These are phyloP conservation scores for Cymbidium sinense DNA, from an alignment of 106 monocot genomes.

Conservation along the genomic window DNA sequence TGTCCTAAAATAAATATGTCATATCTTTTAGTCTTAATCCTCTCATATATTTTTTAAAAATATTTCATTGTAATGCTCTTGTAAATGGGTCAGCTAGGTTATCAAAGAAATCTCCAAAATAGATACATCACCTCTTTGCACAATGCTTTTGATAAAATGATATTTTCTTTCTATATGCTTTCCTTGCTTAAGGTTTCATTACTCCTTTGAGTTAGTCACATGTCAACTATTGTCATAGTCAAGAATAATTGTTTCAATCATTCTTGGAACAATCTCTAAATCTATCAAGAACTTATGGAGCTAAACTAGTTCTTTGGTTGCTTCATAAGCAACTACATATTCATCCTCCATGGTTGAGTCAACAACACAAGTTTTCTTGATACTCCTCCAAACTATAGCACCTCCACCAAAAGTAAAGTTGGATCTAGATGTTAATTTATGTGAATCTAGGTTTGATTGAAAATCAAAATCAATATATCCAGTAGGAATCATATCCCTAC, in stretches of 20 bases:
- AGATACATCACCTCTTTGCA: not conserved
- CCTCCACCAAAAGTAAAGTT: not conserved
- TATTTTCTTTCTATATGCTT: not conserved
- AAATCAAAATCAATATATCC: slow-evolving; percentile 3
- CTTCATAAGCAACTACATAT: not conserved
- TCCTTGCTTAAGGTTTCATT: not conserved
- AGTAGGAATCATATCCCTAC: not conserved
- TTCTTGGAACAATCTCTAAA: not conserved
- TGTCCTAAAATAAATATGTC: not conserved
- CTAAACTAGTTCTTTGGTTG: not conserved
- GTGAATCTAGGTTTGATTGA: not conserved
- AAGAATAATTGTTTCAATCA: not conserved
- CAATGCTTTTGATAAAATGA: not conserved
- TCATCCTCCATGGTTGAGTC: slow-evolving; percentile 6
- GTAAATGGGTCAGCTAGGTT: not conserved
- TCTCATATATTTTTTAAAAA: not conserved
- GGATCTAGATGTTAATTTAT: not conserved
- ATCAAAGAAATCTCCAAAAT: not conserved
- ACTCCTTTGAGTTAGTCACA: not conserved
- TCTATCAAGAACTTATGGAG: not conserved
- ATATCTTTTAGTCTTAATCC: not conserved
- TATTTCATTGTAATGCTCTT: not conserved
- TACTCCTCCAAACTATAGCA: not conserved
- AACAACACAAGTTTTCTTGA: not conserved
- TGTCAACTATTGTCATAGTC: not conserved